Conservation (phyloP, 1,139 yeast species). For the Hansenula sp. region DNA sequence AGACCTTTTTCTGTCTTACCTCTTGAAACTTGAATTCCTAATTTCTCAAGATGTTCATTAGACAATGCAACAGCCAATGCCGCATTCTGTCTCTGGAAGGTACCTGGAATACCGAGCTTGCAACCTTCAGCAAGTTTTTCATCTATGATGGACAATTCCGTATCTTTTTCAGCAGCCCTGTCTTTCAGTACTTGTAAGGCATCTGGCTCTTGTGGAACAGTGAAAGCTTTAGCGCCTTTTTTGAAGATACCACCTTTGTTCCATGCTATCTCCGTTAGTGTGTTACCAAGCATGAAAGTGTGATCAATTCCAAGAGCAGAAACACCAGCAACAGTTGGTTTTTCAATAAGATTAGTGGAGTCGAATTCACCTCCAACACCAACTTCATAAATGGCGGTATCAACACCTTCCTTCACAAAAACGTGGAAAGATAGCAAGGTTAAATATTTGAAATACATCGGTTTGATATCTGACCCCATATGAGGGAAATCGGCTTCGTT, state of each 20-base stretch:
- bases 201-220: slow-evolving; percentile 54
- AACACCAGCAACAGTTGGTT: slow-evolving; percentile 85
- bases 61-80: slow-evolving; percentile 82
- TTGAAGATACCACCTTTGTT: slow-evolving; percentile 95
- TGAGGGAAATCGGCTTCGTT: slow-evolving; percentile 63
- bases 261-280: slow-evolving; percentile 91
- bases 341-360: slow-evolving; percentile 80
- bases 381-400: slow-evolving; percentile 92
- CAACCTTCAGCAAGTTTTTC: slow-evolving; percentile 26
- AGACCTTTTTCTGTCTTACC: slow-evolving; percentile 60
- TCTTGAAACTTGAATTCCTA: slow-evolving; percentile 34
- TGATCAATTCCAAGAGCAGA: slow-evolving; percentile 91
- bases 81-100: slow-evolving; percentile 82
- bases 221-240: slow-evolving; percentile 57
- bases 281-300: slow-evolving; percentile 80
- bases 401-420: slow-evolving; percentile 81
- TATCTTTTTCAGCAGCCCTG: slow-evolving; percentile 65
- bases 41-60: slow-evolving; percentile 50
- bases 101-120: slow-evolving; percentile 79
- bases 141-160: slow-evolving; percentile 50
- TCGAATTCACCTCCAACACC: slow-evolving; percentile 98
- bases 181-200: slow-evolving; percentile 49
- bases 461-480: slow-evolving; percentile 70
- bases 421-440: slow-evolving; percentile 90
- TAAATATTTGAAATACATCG: slow-evolving; percentile 89